Conservation (phyloP, 139 green algal genomes). For the Chlamydomonas eustigma region DNA sequence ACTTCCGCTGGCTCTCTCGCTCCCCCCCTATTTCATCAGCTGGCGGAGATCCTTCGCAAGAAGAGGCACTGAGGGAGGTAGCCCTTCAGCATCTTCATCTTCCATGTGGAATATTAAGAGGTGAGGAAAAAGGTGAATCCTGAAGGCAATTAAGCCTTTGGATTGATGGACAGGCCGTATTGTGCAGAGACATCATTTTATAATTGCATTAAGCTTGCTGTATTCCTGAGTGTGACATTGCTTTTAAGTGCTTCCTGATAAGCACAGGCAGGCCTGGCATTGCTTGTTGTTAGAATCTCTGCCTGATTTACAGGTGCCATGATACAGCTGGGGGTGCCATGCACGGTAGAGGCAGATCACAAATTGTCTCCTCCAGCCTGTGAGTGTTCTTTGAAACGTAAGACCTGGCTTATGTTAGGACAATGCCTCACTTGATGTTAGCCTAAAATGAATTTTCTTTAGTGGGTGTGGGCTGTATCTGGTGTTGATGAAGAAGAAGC, state of each 20-base stretch:
- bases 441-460: too few relatives aligned
- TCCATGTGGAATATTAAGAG: not conserved
- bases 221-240: not conserved
- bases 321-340: not conserved
- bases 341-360: not conserved
- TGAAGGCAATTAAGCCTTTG: not conserved
- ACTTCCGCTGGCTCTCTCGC: conserved; percentile 11
- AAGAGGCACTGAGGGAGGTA: not conserved
- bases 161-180: not conserved
- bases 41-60: not conserved
- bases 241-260: not conserved
- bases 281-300: not conserved
- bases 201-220: not conserved
- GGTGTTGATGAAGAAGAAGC: too few relatives aligned
- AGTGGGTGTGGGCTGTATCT: too few relatives aligned
- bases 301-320: not conserved
- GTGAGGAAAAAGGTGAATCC: too few relatives aligned
- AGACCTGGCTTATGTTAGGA: too few relatives aligned
- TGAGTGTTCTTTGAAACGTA: too few relatives aligned
- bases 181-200: not conserved
- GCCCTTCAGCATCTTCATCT: not conserved
- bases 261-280: not conserved
- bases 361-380: too few relatives aligned
- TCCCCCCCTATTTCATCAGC: not conserved
- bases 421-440: too few relatives aligned